Evolutionary conservation across 2,329 filamentous ascomycete species (phyloP).

Genomic region (Pyrenophora seminiperda): DNA sequence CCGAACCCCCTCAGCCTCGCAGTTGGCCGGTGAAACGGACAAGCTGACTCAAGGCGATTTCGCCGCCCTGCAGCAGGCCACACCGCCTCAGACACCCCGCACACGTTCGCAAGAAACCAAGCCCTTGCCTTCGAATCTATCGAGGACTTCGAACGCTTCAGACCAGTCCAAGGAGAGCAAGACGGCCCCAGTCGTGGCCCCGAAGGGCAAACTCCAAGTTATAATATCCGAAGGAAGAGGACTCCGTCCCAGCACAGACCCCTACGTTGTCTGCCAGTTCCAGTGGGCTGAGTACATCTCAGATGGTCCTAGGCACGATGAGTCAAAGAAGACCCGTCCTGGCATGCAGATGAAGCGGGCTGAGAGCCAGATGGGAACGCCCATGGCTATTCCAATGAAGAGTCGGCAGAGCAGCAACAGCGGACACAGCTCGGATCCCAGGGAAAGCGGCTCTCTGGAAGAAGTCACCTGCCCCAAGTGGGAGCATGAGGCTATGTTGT

Average conservation of each 20-base stretch:
- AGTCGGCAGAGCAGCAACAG: slow-evolving; percentile 97
- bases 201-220: slow-evolving; percentile 87
- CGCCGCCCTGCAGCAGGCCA: slow-evolving; percentile 75
- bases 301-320: slow-evolving; percentile 72
- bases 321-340: slow-evolving; percentile 50
- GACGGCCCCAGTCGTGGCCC: slow-evolving; percentile 66
- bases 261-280: slow-evolving; percentile 95
- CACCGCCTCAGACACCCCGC: slow-evolving; percentile 85
- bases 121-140: slow-evolving; percentile 51
- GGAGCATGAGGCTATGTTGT: slow-evolving; percentile 97
- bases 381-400: slow-evolving; percentile 95
- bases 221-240: slow-evolving; percentile 86
- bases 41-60: slow-evolving; percentile 85
- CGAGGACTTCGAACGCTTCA: slow-evolving; percentile 57
- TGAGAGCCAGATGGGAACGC: slow-evolving; percentile 78
- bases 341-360: slow-evolving; percentile 64
- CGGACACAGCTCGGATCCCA: slow-evolving; percentile 67
- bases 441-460: slow-evolving; percentile 62
- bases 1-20: slow-evolving; percentile 59
- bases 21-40: slow-evolving; percentile 71
- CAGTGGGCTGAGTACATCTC: slow-evolving; percentile 97
- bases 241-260: slow-evolving; percentile 79
- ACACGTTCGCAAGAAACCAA: slow-evolving; percentile 73
- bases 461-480: slow-evolving; percentile 84
- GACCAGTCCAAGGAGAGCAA: slow-evolving; percentile 48